Evolutionary conservation across 1,284 basidiomycete species (phyloP), one percentile per base, ranked within the genome.

Genomic region (Apiotrichum veenhuisii): DNA sequence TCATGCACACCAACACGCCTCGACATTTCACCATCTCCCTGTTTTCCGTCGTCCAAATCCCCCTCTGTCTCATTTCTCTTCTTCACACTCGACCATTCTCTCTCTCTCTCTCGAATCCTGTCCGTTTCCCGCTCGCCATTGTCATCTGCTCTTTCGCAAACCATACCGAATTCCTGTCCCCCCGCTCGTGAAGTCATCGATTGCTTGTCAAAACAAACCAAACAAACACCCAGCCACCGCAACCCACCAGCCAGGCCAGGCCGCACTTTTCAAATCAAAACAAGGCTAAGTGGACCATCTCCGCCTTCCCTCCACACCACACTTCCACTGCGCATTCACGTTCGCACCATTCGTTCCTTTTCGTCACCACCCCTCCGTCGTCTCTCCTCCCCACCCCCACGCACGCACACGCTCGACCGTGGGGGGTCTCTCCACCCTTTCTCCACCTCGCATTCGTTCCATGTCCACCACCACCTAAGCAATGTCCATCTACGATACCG

Each of bases 401-500:
- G 36, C 36, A 18, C 36, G 14, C 36, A 9, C 33, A n/a, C 33
- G 33, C 33, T 34, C 33, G 9, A 34, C 17, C 22, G 30, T 30
- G 30, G 30, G 30, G 30, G 30, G 30, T 12, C 5, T 12, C 7
- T 30, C 30, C 7, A 7, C 12, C 12, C 30, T 30, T 30, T 12
- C 30, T 30, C 30, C 30, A 5, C 40, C n/a, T 41, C n/a, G 20
- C 27, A 9, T 14, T 25, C 48, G 51, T 58, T 42, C 36, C 56
- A 54, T 58, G 56, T 58, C 27, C 5, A n/a, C n/a, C n/a, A n/a
- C n/a, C n/a, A n/a, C 41, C 5, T 44, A 14, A 26, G 5, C n/a
- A 42, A 60, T 60, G 58, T 60, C 58, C 26, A 55, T 73, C 37
- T 68, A 70, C 57, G 69, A 72, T 46, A 69, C 67, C 20, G 71